Evolutionary conservation across 768 basidiomycete species (phyloP), one percentile per base, ranked within the genome.

Genomic region (Boletus reticulatus): DNA sequence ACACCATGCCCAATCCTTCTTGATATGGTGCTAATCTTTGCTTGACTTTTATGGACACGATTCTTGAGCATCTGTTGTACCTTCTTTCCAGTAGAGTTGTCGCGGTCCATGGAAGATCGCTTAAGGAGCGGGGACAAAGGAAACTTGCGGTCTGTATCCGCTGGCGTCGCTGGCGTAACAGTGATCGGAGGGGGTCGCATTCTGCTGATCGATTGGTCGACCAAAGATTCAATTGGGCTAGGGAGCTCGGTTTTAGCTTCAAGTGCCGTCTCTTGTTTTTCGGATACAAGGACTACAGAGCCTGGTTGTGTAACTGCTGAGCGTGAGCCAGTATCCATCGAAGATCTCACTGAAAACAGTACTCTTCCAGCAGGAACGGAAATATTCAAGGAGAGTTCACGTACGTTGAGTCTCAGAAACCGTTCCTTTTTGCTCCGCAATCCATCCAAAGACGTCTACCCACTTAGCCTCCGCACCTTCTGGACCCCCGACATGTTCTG

Each of bases 381-480:
- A 39, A 32, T 17, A 12, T 48, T 24, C 16, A 42, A 9, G 11
- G 16, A 44, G 22, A 41, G 24, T 41, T 12, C 45, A 55, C 71
- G 46, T 52, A 72, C 70, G 29, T 16, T 65, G 69, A 24, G 57
- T 58, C 34, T 71, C 70, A 11, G 67, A 61, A 29, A 50, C 53
- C 0, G 62, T 62, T 37, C 76, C 77, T 24, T 75, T 78, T 62
- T 78, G 76, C 53, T 85, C 87, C 0, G 93, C 86, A 65, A 94
- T 86, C 89, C 90, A 97, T 6, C 81, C 75, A 69, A 95, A 96
- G 9, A 93, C 80, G 27, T 93, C 92, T 16, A 93, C 76, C 83
- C 93, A 94, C 53, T 84, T 85, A 17, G 75, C 73, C 58, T 89
- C 86, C 0, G 94, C 94, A 39, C 84, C 83, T 62, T 95, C 92